Conservation (phyloP, 306 rosid species). For the Crataegus laevigata region DNA sequence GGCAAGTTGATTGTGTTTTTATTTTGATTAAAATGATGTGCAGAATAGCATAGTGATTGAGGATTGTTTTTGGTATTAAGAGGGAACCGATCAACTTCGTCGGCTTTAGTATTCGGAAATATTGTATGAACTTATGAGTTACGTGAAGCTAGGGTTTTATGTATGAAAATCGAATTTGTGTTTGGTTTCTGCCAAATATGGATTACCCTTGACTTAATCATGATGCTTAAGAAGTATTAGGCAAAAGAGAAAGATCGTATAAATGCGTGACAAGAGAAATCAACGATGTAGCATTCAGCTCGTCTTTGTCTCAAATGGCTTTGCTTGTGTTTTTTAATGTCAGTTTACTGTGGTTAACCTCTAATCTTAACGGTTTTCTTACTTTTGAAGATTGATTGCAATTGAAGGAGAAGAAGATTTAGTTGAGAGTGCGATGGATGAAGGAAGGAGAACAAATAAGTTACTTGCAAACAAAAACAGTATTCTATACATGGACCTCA, state of each 20-base stretch:
- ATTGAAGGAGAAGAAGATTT: neutral
- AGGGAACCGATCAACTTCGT: neutral
- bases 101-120: neutral
- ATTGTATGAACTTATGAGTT: neutral
- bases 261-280: too few species aligned
- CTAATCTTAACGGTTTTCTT: neutral
- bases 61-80: neutral
- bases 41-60: neutral
- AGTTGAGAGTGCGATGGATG: slow-evolving; percentile 11
- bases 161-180: too few species aligned
- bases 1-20: neutral
- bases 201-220: neutral
- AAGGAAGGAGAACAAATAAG: slow-evolving; percentile 2
- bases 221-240: too few species aligned
- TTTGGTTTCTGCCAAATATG: neutral
- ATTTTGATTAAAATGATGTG: neutral
- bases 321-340: too few species aligned
- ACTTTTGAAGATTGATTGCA: neutral
- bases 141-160: neutral
- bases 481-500: slow-evolving; percentile 22
- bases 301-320: neutral
- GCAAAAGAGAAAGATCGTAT: too few species aligned
- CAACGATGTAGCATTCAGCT: neutral
- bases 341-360: neutral
- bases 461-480: slow-evolving; percentile 8